Evolutionary conservation across 257 asterid species (phyloP).

Genomic region (Capsicum chinense): DNA sequence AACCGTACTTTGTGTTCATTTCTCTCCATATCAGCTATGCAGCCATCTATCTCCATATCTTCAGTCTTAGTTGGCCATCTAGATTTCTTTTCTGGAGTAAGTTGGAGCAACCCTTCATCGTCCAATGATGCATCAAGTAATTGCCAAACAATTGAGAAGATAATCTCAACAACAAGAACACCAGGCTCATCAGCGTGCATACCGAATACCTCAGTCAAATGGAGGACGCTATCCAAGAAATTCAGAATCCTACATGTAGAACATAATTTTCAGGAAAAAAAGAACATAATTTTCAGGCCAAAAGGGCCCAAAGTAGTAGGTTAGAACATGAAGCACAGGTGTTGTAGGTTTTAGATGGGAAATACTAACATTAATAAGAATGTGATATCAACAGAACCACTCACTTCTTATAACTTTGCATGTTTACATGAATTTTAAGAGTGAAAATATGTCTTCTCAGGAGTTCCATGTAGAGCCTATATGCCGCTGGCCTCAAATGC

Average conservation of each 20-base stretch:
- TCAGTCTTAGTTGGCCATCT: conserved; percentile 68
- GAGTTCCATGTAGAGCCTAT: conserved; percentile 90
- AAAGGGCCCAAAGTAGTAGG: neutral
- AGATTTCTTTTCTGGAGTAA: conserved; percentile 57
- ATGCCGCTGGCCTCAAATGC: conserved; percentile 79
- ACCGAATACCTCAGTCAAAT: conserved; percentile 57
- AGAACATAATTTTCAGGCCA: neutral
- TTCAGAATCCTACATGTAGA: conserved; percentile 67
- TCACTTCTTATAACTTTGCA: conserved; percentile 77
- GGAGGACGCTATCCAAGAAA: conserved; percentile 55
- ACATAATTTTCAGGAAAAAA: neutral
- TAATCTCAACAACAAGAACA: conserved; percentile 59
- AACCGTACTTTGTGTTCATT: conserved; percentile 56
- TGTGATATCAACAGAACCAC: conserved; percentile 36
- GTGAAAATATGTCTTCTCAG: conserved; percentile 68
- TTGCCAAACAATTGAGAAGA: conserved; percentile 80
- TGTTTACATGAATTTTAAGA: conserved; percentile 54
- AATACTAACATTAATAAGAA: conserved; percentile 1
- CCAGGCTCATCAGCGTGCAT: conserved; percentile 61
- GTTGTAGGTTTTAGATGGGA: neutral
- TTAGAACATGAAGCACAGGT: neutral
- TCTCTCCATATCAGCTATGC: conserved; percentile 51
- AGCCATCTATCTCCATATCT: conserved; percentile 73
- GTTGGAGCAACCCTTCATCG: conserved; percentile 85
- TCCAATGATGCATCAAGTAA: conserved; percentile 81